phyloP scores from a whole-genome alignment of 352 stramenopile genomes.

The Phytophthora citricola region DNA sequence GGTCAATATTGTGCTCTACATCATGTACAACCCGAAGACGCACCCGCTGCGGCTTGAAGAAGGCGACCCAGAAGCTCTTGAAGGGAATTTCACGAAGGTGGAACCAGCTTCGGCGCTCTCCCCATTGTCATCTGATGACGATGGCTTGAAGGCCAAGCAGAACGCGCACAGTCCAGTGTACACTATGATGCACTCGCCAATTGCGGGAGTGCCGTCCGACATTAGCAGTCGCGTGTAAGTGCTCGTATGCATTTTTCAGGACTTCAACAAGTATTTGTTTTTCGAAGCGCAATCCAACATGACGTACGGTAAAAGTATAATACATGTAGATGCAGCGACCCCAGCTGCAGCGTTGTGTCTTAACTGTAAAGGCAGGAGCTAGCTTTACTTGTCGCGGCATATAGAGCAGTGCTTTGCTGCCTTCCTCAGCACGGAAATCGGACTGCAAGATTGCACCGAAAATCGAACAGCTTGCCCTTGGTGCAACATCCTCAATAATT shows the following conservation, averaged over 20 bases:
- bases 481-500: too few species aligned
- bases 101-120: constrained; percentile 21
- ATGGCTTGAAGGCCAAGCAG: constrained; percentile 12
- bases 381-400: neutral
- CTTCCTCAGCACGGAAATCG: too few species aligned
- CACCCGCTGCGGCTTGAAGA: constrained; percentile 33
- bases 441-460: neutral
- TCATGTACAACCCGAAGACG: constrained; percentile 43
- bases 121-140: constrained; percentile 12
- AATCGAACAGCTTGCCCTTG: neutral
- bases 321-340: neutral
- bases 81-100: constrained; percentile 16
- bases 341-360: neutral
- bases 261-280: too few species aligned
- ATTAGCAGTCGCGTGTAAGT: constrained; percentile 24
- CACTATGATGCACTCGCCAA: constrained; percentile 31
- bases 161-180: constrained; percentile 30
- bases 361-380: neutral
- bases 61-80: constrained; percentile 22
- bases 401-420: neutral
- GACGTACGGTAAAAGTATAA: too few species aligned
- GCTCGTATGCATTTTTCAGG: too few species aligned
- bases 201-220: constrained; percentile 13
- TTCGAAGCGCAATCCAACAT: too few species aligned
- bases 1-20: constrained; percentile 37